A percentile compares a stretch with the other conserved stretches of the same genome.
Evolutionary conservation across 208 protist genomes (phyloP).

Genomic region (Acanthamoeba triangularis): DNA sequence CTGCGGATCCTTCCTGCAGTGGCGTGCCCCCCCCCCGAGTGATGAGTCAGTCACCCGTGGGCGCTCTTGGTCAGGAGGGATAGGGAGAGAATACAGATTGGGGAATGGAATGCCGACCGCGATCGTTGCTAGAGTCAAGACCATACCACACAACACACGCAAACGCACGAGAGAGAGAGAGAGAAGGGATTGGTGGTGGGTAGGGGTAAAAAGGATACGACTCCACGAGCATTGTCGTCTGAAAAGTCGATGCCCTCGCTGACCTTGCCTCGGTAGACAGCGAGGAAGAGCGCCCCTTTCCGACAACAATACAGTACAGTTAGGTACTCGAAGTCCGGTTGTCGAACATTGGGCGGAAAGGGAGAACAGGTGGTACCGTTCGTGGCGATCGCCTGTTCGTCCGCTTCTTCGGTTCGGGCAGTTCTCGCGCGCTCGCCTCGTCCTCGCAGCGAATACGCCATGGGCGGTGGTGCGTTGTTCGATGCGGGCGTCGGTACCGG

Average conservation of each 20-base stretch:
- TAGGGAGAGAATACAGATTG: too few relatives aligned
- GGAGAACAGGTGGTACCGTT: neutral
- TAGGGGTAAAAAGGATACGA: conserved; percentile 79
- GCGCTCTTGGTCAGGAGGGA: too few relatives aligned
- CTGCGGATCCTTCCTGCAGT: conserved; percentile 51
- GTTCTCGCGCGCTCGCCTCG: neutral
- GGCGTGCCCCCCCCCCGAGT: neutral
- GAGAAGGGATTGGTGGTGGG: neutral
- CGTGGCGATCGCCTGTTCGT: neutral
- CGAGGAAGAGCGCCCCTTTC: conserved; percentile 95
- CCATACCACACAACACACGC: neutral
- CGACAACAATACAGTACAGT: too few relatives aligned
- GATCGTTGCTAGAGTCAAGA: conserved; percentile 26
- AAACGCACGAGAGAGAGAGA: neutral
- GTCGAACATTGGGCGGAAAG: neutral
- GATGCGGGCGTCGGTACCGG: neutral
- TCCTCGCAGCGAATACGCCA: neutral
- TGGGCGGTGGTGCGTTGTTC: neutral
- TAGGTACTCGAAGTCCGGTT: too few relatives aligned
- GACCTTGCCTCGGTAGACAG: conserved; percentile 97
- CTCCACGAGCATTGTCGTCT: conserved; percentile 95
- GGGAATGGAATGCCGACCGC: conserved; percentile 81
- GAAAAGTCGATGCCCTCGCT: conserved; percentile 98
- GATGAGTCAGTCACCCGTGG: neutral
- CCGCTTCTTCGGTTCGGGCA: neutral